These are phyloP conservation scores for Phytophthora europaea DNA, from an alignment of 352 stramenopile genomes.

Conservation along the genomic window DNA sequence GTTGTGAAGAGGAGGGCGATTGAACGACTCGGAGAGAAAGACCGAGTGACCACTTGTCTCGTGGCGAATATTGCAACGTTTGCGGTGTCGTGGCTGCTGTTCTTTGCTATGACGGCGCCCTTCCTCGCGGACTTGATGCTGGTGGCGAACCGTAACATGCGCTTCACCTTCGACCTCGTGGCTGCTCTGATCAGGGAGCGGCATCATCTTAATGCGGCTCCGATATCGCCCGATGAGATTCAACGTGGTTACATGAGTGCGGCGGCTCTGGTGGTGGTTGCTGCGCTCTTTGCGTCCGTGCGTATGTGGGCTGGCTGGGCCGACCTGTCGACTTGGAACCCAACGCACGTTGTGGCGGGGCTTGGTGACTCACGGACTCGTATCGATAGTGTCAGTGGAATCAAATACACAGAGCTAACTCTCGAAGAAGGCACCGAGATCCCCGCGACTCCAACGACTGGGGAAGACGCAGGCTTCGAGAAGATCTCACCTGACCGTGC, in stretches of 20 bases:
- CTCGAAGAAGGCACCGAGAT: constrained; percentile 13
- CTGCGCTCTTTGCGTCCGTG: constrained; percentile 18
- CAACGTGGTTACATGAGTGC: constrained; percentile 38
- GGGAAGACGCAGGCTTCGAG: neutral
- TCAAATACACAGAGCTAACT: constrained; percentile 21
- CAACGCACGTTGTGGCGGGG: constrained; percentile 6
- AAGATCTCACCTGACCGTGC: neutral
- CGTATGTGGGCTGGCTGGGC: neutral
- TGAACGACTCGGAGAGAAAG: neutral
- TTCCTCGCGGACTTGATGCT: constrained; percentile 50
- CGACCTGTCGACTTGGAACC: constrained; percentile 24
- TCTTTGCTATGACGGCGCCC: constrained; percentile 27
- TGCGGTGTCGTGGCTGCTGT: constrained; percentile 29
- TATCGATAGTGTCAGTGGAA: neutral
- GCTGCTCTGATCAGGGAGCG: constrained; percentile 26
- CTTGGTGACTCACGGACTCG: neutral
- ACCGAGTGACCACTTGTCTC: neutral
- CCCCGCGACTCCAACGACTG: constrained; percentile 1
- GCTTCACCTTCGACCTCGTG: constrained; percentile 56
- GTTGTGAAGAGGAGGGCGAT: neutral
- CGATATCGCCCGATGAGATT: constrained; percentile 38
- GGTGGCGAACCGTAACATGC: constrained; percentile 42
- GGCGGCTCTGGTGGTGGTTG: constrained; percentile 20
- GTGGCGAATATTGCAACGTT: constrained; percentile 15
- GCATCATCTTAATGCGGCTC: constrained; percentile 46